Base-by-base conservation (phyloP, 768 basidiomycete genomes). In the Rubroboletus pulcherrimus region DNA sequence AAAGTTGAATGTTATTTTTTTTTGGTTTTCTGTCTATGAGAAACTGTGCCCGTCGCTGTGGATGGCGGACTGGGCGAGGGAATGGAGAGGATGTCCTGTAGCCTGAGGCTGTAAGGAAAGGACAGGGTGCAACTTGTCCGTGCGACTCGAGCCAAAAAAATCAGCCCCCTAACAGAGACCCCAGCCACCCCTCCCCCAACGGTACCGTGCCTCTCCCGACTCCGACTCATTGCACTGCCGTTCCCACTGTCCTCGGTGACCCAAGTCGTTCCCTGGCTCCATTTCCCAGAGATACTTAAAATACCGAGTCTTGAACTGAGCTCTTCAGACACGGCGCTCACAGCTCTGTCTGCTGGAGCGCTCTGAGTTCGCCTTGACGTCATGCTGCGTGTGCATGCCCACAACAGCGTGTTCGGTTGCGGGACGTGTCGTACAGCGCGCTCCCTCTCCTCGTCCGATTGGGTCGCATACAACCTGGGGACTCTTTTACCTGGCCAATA, bases 1-100 rank as follows among this genome's bases (percentile, higher is more conserved):
- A 81, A 77, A 77, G 76, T 76, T 79, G 77, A 76, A 75, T 72
- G 74, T 53, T 49, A 44, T 55, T 67, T 64, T 64, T 63, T 57
- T 58, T 45, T 59, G n/a, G 60, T 59, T 68, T 69, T 63, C 68
- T 66, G 71, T 78, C 76, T 78, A 79, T 71, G 72, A 58, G 52
- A 63, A 65, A 49, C 54, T 51, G 61, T 48, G 51, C 69, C 74
- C 70, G 74, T 68, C 72, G 74, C 75, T 70, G 65, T 65, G 53
- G 39, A 55, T 62, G 65, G 74, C 74, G 68, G 67, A 61, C 73
- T 68, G 71, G 67, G 62, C 57, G 60, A 49, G 54, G 57, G 41
- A 56, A 57, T 15, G 58, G 42, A 42, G 46, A 38, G 33, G 29
- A 34, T 70, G 72, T 71, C 70, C 70, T 65, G 66, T 71, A 71